Base-by-base conservation (phyloP, 768 basidiomycete genomes). In the Cystofilobasidium capitatum region DNA sequence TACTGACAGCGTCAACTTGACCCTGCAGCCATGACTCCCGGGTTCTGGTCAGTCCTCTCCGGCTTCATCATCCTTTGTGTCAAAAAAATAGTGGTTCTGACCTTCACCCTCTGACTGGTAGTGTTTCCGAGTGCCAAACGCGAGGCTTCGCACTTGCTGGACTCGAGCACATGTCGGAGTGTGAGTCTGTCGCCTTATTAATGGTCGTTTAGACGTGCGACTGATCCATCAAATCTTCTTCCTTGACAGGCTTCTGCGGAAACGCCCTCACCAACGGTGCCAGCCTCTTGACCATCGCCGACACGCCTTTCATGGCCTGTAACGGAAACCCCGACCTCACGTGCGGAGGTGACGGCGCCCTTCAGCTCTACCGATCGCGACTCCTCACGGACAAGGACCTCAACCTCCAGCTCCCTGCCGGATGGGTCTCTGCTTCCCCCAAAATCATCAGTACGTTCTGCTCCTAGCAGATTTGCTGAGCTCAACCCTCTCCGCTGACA, bases 191-290 rank as follows among this genome's bases (percentile, higher is more conserved):
- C n/a, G n/a, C n/a, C 33, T 31, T 36, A 39, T 31, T 35, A 24
- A 17, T 58, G 9, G 7, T 13, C 35, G 22, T 58, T 36, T 33
- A 10, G 40, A 42, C 7, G 13, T 35, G 9, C 35, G 17, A 14
- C 36, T 24, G 9, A 14, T 24, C 33, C 0, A 4, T 14, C 16
- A 14, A 35, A 14, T 35, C 22, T 35, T 16, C 58, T 7, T 13
- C 17, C 35, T 35, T 58, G 58, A 7, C 58, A 33, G 33, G 77
- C 70, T 76, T 73, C 69, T 78, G 77, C 81, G 14, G 84, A 81
- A 44, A 83, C 81, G 7, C 78, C 71, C 4, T 84, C 82, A n/a
- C 85, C 74, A 64, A 89, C 79, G 39, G 82, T 79, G 74, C 73
- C 31, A 51, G 62, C 7, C 55, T 69, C 44, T 51, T 62, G 16